These are phyloP conservation scores for Rhodamnia argentea DNA, from an alignment of 345 rosid genomes.

Conservation along the genomic window DNA sequence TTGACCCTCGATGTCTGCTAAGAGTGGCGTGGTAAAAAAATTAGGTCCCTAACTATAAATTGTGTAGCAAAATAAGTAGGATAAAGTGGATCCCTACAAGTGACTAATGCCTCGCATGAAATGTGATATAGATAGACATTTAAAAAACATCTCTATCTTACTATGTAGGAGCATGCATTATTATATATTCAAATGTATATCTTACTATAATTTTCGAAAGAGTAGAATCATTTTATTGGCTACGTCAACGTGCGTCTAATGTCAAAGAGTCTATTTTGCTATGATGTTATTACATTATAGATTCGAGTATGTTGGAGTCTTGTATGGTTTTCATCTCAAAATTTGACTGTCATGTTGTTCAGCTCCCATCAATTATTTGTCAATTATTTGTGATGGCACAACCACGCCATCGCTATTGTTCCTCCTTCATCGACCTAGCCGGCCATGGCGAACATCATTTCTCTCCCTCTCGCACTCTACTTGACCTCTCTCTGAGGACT, in stretches of 20 bases:
- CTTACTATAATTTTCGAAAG: background rate
- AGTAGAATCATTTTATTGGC: no score
- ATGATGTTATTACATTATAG: background rate
- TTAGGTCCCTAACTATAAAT: background rate
- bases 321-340: background rate
- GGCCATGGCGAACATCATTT: background rate
- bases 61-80: background rate
- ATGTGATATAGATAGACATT: background rate
- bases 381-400: background rate
- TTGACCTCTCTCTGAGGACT: no score
- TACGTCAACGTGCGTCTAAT: background rate
- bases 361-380: background rate
- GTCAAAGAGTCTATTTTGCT: background rate
- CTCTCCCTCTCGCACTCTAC: background rate
- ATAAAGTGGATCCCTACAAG: background rate
- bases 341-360: background rate
- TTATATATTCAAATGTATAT: background rate
- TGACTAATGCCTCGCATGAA: accelerated
- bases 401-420: no score
- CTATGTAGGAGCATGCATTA: background rate
- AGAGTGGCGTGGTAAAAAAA: background rate
- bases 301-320: background rate
- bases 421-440: no score
- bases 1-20: background rate
- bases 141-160: background rate